phyloP scores from a whole-genome alignment of 2,329 filamentous ascomycete species.

The Drechslerella stenobrocha region DNA sequence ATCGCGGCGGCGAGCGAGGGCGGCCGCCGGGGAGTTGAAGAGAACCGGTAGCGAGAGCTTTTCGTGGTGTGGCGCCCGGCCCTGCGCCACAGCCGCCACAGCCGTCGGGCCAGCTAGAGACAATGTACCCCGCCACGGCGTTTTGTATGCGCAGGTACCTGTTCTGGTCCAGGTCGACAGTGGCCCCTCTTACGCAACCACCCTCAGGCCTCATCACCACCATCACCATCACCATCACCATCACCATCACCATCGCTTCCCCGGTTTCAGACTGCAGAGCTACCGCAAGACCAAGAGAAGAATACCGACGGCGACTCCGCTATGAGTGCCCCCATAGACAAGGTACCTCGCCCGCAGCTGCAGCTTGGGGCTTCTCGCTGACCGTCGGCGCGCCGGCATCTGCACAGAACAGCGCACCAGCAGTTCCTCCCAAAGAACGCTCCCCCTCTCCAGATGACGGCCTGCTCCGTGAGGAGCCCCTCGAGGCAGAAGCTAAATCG shows the following conservation, averaged over 20 bases:
- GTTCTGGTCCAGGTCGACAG: slow-evolving; percentile 1
- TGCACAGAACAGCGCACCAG: slow-evolving; percentile 23
- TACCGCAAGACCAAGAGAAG: not conserved
- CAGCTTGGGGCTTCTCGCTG: not conserved
- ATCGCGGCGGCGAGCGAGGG: slow-evolving; percentile 63
- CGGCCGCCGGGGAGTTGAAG: slow-evolving; percentile 63
- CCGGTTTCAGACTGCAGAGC: not conserved
- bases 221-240: not conserved
- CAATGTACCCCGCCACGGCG: too few species aligned
- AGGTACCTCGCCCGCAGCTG: not conserved
- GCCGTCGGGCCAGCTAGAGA: too few species aligned
- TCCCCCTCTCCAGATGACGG: slow-evolving; percentile 45
- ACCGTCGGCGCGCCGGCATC: not conserved
- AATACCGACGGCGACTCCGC: not conserved
- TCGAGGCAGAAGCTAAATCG: slow-evolving; percentile 21
- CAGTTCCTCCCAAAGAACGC: slow-evolving; percentile 39
- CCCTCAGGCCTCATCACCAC: not conserved
- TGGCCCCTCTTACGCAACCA: not conserved
- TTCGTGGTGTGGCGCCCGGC: slow-evolving; percentile 53
- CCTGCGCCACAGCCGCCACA: not conserved
- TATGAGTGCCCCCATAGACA: not conserved
- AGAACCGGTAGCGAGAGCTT: slow-evolving; percentile 59
- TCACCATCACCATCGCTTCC: not conserved
- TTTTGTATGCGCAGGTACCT: too few species aligned
- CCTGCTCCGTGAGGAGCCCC: slow-evolving; percentile 43